Evolutionary conservation across 148 eudicot genomes (phyloP), one percentile per base, ranked within the genome.

Genomic region (Rhododendron simsii): DNA sequence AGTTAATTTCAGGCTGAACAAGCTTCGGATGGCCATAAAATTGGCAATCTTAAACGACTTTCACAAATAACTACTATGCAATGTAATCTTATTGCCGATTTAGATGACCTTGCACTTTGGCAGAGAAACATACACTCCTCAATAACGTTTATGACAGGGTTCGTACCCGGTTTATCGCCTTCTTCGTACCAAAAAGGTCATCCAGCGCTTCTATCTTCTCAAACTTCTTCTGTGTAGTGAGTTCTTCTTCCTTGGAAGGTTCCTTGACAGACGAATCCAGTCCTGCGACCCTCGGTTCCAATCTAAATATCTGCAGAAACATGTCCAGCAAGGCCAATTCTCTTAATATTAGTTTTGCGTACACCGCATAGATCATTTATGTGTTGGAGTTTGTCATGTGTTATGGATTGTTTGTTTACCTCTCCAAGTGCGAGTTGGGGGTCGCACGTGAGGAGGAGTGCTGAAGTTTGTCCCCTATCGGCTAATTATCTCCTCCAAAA

Each of bases 281-380:
- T 44, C 82, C 89, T 50, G 83, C 86, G 84, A 93, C 78, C 88
- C 83, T 91, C 48, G 99, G 98, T 78, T 92, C 98, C 87, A 98
- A 88, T 84, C 98, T 91, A 84, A 98, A 94, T 89, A 95, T 86
- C 99, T 95, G 90, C 76, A 78, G 33, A 87, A 74, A 73, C 18
- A 80, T 28, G 2, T 18, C 50, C 23, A 55, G 35, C 57, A 45
- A 84, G 28, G 15, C 35, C 33, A 59, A 81, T 41, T 28, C 73
- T 44, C 16, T 61, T 26, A 65, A 71, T 71, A 30, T 71, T 5
- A 71, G 61, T 82, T 45, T 51, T 15, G n/a, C 7, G 80, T 37
- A 69, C 55, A 26, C 80, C 35, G 14, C 21, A 37, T 14, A 77
- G 7, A 39, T 55, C 50, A 35, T 39, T 12, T 41, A 51, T 26